phyloP scores from a whole-genome alignment of 495 filamentous ascomycete species.

The Neurospora sp. region DNA sequence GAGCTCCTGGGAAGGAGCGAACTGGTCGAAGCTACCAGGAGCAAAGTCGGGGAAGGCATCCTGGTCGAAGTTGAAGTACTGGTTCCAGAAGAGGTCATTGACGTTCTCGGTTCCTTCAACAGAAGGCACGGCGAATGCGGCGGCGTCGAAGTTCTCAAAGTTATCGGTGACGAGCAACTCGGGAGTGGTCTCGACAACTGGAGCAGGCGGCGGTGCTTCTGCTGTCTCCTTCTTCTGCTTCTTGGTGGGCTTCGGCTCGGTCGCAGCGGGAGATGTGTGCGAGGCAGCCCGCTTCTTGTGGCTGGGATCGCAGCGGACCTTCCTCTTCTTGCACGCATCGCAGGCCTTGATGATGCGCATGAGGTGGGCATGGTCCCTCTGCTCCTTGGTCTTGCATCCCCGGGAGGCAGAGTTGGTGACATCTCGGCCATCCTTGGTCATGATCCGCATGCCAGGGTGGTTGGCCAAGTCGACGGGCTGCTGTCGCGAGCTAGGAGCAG shows the following conservation, averaged over 20 bases:
- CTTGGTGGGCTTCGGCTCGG: slow-evolving; percentile 26
- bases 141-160: slow-evolving; percentile 9
- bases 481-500: slow-evolving; percentile 16
- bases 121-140: slow-evolving; percentile 9
- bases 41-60: slow-evolving; percentile 16
- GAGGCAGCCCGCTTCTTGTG: slow-evolving; percentile 34
- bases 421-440: slow-evolving; percentile 47
- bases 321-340: slow-evolving; percentile 44
- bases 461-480: slow-evolving; percentile 29
- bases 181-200: slow-evolving; percentile 1
- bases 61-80: slow-evolving; percentile 30
- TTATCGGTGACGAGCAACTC: slow-evolving; percentile 7
- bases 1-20: slow-evolving; percentile 23
- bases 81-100: slow-evolving; percentile 25
- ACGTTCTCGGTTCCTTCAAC: slow-evolving; percentile 8
- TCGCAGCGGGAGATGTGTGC: slow-evolving; percentile 19
- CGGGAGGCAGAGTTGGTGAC: slow-evolving; percentile 46
- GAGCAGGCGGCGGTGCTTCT: slow-evolving; percentile 14
- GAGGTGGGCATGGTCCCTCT: slow-evolving; percentile 47
- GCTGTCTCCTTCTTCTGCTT: slow-evolving; percentile 24
- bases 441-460: slow-evolving; percentile 48
- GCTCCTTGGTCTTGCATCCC: slow-evolving; percentile 51
- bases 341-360: slow-evolving; percentile 52
- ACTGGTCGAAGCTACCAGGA: slow-evolving; percentile 28
- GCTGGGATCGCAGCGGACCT: slow-evolving; percentile 43